A percentile compares a stretch with the other conserved stretches of the same genome.
phyloP scores from a whole-genome alignment of 106 monocot species.

The Gastrodia elata region DNA sequence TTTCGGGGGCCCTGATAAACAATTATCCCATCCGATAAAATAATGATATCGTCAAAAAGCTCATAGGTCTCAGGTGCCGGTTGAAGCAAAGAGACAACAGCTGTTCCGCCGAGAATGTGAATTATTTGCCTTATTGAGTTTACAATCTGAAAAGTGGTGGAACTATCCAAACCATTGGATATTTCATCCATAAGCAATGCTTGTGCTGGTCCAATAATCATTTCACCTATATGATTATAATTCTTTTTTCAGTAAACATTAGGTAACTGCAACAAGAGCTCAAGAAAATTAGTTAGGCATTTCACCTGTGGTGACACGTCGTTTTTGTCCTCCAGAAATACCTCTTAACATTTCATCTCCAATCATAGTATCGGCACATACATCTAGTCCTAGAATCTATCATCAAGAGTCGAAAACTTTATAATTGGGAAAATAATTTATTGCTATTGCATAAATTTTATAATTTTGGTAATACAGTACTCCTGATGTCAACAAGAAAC shows the following conservation, averaged over 20 bases:
- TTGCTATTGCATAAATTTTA: background rate
- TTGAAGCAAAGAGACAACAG: background rate
- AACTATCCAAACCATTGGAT: background rate
- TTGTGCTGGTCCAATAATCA: constrained; percentile 3
- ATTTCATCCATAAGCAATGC: constrained; percentile 5
- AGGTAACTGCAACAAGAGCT: background rate
- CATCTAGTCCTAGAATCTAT: constrained; percentile 3
- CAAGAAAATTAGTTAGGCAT: background rate
- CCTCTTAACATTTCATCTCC: constrained; percentile 1
- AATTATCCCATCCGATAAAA: background rate
- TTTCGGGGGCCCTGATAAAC: background rate
- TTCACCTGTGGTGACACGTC: constrained; percentile 5
- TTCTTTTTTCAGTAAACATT: background rate
- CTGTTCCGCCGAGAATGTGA: background rate
- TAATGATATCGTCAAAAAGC: background rate
- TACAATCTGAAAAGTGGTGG: background rate
- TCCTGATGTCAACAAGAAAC: background rate
- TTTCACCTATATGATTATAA: background rate
- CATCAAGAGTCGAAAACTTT: background rate
- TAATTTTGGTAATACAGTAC: background rate
- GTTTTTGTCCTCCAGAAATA: constrained; percentile 3
- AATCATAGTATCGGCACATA: background rate
- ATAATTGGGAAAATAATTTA: too few species aligned
- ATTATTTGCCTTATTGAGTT: background rate
- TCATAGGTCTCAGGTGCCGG: background rate